These are phyloP conservation scores for Erigeron canadensis DNA, from an alignment of 129 eudicot genomes.

Conservation along the genomic window DNA sequence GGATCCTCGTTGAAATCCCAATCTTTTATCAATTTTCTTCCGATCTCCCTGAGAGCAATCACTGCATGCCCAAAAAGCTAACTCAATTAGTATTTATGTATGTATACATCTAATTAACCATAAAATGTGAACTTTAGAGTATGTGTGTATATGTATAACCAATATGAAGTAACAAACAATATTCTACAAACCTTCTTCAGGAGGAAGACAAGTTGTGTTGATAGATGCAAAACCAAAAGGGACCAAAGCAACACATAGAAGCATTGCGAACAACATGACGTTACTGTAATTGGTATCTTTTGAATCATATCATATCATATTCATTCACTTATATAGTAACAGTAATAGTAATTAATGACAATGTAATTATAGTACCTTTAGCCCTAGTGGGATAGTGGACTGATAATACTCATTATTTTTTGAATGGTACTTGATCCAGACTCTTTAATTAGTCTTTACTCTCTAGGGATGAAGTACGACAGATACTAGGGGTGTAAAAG, in stretches of 20 bases:
- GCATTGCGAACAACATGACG: constrained; percentile 16
- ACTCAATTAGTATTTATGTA: not conserved
- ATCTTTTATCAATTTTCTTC: constrained; percentile 46
- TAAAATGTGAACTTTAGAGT: no score
- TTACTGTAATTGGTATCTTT: no score
- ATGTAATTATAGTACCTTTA: no score
- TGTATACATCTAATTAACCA: not conserved
- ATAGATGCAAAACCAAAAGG: constrained; percentile 19
- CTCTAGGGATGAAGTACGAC: no score
- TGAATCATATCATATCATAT: no score
- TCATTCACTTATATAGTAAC: not conserved
- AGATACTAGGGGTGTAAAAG: no score
- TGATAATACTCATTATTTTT: no score
- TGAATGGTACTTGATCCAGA: no score
- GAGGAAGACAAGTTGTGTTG: constrained; percentile 16
- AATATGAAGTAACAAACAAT: not conserved
- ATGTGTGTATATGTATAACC: not conserved
- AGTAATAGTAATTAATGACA: not conserved
- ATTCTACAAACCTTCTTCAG: constrained; percentile 26
- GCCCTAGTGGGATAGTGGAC: no score
- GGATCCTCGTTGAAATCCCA: constrained; percentile 55
- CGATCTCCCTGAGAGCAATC: constrained; percentile 38
- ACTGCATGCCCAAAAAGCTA: constrained; percentile 34
- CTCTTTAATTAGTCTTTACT: no score
- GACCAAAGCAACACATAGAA: constrained; percentile 9